Conservation (phyloP, 2,329 filamentous ascomycete species). For the Neofusicoccum laricinum region DNA sequence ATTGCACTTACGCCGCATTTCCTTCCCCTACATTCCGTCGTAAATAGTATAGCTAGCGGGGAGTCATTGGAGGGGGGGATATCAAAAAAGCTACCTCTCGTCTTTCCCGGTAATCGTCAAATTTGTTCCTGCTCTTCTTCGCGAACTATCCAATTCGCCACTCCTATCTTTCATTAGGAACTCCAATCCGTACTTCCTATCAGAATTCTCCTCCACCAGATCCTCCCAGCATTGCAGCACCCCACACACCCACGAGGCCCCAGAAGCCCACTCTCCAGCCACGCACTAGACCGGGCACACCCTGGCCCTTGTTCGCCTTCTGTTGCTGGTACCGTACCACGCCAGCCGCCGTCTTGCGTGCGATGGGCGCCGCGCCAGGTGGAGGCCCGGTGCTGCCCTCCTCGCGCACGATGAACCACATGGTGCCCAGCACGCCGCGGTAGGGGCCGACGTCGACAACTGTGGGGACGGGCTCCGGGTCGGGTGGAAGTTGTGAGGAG, state of each 20-base stretch:
- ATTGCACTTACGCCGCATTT: too few relatives aligned
- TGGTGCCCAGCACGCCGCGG: constrained; percentile 82
- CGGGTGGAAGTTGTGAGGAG: not conserved
- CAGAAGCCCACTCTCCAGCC: constrained; percentile 78
- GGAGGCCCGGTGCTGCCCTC: constrained; percentile 59
- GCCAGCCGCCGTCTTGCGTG: constrained; percentile 28
- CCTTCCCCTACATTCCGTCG: too few relatives aligned
- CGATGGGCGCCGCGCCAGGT: constrained; percentile 22
- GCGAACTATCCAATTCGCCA: too few relatives aligned
- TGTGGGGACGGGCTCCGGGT: constrained; percentile 52
- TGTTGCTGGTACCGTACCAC: constrained; percentile 25
- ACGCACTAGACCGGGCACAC: constrained; percentile 65
- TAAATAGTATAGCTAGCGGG: too few relatives aligned
- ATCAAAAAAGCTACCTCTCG: too few relatives aligned
- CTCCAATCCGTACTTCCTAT: not conserved
- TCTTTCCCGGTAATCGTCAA: too few relatives aligned
- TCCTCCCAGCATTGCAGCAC: constrained; percentile 57
- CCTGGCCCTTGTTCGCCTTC: constrained; percentile 60
- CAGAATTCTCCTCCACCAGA: constrained; percentile 36
- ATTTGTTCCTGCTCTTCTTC: too few relatives aligned
- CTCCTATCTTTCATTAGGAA: too few relatives aligned
- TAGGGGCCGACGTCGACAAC: constrained; percentile 80
- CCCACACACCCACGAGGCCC: constrained; percentile 73
- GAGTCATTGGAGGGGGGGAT: too few relatives aligned
- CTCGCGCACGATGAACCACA: constrained; percentile 80